Evolutionary conservation across 208 protist genomes (phyloP).

Genomic region (Acanthamoeba divionensis): DNA sequence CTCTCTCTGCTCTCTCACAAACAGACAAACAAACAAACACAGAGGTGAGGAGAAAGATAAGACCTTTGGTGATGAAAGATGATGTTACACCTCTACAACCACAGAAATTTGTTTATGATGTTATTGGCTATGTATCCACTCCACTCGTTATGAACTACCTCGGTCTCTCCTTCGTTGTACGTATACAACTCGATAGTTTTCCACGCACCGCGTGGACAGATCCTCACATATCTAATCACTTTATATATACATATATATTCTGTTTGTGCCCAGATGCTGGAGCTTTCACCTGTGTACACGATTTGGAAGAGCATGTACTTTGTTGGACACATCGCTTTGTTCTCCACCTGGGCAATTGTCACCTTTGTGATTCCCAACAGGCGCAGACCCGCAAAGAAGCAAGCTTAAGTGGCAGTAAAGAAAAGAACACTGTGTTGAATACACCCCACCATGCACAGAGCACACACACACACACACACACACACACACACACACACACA

Average conservation of each 20-base stretch:
- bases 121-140: slow-evolving; percentile 10
- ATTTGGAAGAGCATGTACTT: slow-evolving; percentile 25
- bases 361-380: not conserved
- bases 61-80: not conserved
- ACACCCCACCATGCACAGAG: too few relatives aligned
- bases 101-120: slow-evolving; percentile 23
- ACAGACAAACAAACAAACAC: too few relatives aligned
- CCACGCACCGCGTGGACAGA: not conserved
- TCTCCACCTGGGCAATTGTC: not conserved
- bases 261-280: not conserved
- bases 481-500: too few relatives aligned
- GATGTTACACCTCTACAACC: not conserved
- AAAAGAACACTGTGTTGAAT: too few relatives aligned
- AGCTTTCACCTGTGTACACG: not conserved
- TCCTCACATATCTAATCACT: not conserved
- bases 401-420: too few relatives aligned
- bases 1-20: too few relatives aligned
- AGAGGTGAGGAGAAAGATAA: slow-evolving; percentile 31
- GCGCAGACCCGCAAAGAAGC: not conserved
- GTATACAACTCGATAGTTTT: not conserved
- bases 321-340: not conserved
- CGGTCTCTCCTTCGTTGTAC: slow-evolving; percentile 39
- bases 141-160: not conserved
- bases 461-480: too few relatives aligned
- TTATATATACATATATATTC: not conserved